A percentile compares a stretch with the other conserved stretches of the same genome.
Evolutionary conservation across 2,329 filamentous ascomycete genomes (phyloP).

Genomic region (Lasiodiplodia theobromae): DNA sequence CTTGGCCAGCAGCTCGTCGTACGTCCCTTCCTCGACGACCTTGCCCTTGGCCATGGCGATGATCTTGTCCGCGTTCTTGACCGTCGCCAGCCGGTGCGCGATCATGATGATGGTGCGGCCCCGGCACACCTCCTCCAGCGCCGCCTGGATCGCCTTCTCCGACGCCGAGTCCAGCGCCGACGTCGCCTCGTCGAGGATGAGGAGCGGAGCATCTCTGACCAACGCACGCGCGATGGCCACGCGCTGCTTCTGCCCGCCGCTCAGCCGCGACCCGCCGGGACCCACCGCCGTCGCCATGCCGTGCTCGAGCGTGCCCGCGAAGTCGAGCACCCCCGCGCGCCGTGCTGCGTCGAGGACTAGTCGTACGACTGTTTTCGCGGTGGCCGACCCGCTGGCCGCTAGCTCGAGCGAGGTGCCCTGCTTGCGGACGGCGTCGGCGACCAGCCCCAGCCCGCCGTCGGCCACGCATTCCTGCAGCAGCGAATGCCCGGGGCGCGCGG

Average conservation of each 20-base stretch:
- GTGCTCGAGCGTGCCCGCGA: constrained; percentile 16
- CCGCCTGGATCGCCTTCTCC: constrained; percentile 71
- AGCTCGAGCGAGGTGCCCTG: constrained; percentile 43
- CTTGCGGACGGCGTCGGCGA: constrained; percentile 54
- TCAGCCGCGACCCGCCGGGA: constrained; percentile 83
- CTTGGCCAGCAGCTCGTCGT: constrained; percentile 48
- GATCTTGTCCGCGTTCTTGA: constrained; percentile 49
- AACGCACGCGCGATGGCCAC: constrained; percentile 91
- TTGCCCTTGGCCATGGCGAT: constrained; percentile 49
- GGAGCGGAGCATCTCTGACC: constrained; percentile 84
- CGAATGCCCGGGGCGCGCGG: not conserved
- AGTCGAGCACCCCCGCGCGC: constrained; percentile 1
- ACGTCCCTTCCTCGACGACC: constrained; percentile 48
- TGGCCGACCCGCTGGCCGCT: not conserved
- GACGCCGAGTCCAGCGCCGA: constrained; percentile 30
- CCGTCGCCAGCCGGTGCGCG: constrained; percentile 50
- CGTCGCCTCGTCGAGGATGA: constrained; percentile 53
- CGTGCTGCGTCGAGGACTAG: not conserved
- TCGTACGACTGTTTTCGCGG: not conserved
- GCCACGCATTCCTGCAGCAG: not conserved
- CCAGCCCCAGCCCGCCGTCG: not conserved
- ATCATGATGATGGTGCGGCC: constrained; percentile 51
- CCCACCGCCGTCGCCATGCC: constrained; percentile 85
- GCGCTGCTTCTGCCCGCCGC: constrained; percentile 92
- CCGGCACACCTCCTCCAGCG: constrained; percentile 65